Conservation (phyloP, 2,329 filamentous ascomycete genomes). For the Fusarium sp. region DNA sequence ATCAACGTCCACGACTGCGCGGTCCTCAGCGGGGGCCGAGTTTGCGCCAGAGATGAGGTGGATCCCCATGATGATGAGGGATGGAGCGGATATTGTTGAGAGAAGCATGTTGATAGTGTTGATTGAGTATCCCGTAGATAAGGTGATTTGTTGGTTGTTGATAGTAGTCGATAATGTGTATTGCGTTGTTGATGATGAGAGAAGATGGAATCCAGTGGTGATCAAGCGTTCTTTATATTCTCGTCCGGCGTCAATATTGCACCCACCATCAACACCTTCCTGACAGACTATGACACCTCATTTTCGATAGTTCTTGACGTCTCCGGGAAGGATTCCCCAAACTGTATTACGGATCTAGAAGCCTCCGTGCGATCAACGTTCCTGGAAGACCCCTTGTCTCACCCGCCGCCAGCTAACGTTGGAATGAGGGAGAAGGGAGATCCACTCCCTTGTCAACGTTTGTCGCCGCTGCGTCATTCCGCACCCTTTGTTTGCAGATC, state of each 20-base stretch:
- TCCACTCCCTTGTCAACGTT: background rate
- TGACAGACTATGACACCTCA: background rate
- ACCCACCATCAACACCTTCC: background rate
- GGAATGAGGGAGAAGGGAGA: background rate
- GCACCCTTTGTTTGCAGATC: background rate
- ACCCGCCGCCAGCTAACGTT: background rate
- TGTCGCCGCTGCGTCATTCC: background rate
- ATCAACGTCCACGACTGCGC: background rate
- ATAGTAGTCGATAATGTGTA: background rate
- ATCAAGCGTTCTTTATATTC: background rate
- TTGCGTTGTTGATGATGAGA: background rate
- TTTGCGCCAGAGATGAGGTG: background rate
- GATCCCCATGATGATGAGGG: constrained; percentile 17
- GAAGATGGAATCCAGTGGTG: background rate
- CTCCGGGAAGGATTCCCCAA: background rate
- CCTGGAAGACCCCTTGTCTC: background rate
- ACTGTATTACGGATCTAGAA: constrained; percentile 1
- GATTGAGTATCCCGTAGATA: background rate
- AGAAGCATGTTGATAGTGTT: constrained; percentile 27
- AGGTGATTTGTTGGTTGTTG: background rate
- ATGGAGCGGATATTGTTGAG: constrained; percentile 8
- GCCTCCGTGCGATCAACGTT: background rate
- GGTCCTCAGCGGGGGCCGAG: constrained; percentile 14
- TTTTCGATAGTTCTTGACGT: background rate
- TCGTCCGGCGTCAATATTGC: background rate